A percentile compares a stretch with the other conserved stretches of the same genome.
Conservation (phyloP, 129 eudicot species). For the Logfia minima region DNA sequence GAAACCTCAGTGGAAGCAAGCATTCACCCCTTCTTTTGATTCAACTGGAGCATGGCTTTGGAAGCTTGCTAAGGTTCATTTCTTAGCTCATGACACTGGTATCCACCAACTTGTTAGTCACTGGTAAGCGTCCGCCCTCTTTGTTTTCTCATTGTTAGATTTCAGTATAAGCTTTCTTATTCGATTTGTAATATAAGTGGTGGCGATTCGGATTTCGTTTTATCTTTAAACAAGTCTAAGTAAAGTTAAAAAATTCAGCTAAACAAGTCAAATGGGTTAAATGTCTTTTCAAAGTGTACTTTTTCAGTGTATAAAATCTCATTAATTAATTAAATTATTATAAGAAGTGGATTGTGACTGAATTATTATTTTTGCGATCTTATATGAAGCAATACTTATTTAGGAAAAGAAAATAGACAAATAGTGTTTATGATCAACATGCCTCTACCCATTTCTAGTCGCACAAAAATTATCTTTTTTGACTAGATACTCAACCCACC, state of each 20-base stretch:
- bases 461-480: neutral
- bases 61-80: conserved; percentile 72
- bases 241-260: no score
- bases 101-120: conserved; percentile 65
- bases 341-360: no score
- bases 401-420: no score
- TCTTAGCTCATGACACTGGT: conserved; percentile 72
- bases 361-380: no score
- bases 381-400: no score
- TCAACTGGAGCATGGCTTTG: conserved; percentile 71
- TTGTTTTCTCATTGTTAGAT: neutral
- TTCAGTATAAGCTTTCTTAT: neutral
- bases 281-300: no score
- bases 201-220: neutral
- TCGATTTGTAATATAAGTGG: neutral
- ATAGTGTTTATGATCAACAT: no score
- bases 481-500: neutral
- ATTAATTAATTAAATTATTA: no score
- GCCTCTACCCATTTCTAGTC: neutral
- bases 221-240: no score
- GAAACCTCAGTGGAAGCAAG: conserved; percentile 64
- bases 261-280: no score
- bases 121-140: conserved; percentile 42
- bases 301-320: no score
- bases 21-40: conserved; percentile 42